phyloP scores from a whole-genome alignment of 371 early-diverging fungal species.

The Entomophthora muscae region DNA sequence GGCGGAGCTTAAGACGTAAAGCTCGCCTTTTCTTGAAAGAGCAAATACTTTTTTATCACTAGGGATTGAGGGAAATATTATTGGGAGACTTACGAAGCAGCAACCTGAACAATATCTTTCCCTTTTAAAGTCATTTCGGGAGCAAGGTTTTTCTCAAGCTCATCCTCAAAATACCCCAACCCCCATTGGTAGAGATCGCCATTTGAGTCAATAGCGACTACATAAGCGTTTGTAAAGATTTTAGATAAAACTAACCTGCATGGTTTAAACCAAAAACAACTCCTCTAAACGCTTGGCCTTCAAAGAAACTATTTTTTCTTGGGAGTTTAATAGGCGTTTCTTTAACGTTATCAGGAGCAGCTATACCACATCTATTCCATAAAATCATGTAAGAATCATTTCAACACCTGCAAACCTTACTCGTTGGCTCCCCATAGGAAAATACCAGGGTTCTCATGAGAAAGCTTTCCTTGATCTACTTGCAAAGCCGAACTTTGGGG shows the following conservation, averaged over 20 bases:
- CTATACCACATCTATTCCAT: not conserved
- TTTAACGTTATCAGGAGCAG: not conserved
- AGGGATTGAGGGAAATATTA: not conserved
- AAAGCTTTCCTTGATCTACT: not conserved
- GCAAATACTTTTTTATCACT: not conserved
- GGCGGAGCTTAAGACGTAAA: not conserved
- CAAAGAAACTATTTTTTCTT: not conserved
- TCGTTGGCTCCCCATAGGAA: not conserved
- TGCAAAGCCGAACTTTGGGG: not conserved
- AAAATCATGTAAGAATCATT: not conserved
- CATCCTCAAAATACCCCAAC: not conserved
- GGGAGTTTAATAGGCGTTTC: not conserved
- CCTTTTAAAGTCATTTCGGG: not conserved
- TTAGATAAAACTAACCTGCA: not conserved
- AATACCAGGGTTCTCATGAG: not conserved
- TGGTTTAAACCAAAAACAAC: not conserved
- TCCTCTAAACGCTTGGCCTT: not conserved
- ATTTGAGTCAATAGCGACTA: conserved; percentile 3
- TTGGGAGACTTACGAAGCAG: not conserved
- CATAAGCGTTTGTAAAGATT: not conserved
- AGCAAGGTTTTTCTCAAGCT: not conserved
- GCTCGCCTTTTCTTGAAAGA: not conserved
- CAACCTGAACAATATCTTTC: not conserved
- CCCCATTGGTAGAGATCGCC: conserved; percentile 3
- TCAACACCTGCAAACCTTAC: not conserved